phyloP scores from a whole-genome alignment of 768 basidiomycete genomes.

The Mrakia blollopis region DNA sequence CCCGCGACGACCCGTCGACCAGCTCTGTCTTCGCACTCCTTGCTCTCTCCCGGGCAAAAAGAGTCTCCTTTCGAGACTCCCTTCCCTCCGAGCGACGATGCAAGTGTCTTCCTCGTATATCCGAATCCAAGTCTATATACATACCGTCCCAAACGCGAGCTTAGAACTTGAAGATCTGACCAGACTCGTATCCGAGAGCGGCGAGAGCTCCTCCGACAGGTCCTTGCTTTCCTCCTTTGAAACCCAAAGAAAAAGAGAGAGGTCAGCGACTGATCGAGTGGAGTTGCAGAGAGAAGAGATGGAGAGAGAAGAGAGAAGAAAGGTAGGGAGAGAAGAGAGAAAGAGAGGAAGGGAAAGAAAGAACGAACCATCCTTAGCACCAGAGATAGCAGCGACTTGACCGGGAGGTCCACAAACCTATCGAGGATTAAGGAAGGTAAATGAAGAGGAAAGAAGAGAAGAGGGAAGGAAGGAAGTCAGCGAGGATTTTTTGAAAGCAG shows the following conservation, averaged over 20 bases:
- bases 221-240: slow-evolving; percentile 57
- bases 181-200: slow-evolving; percentile 75
- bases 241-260: not conserved
- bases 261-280: no score
- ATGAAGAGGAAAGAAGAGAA: slow-evolving; percentile 48
- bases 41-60: no score
- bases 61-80: not conserved
- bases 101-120: no score
- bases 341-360: not conserved
- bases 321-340: not conserved
- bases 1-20: no score
- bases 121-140: no score
- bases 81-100: not conserved
- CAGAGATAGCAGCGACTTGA: slow-evolving; percentile 68
- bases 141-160: no score
- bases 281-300: no score
- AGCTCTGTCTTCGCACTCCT: no score
- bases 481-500: no score
- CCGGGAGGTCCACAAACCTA: slow-evolving; percentile 14
- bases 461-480: not conserved
- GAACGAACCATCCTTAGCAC: slow-evolving; percentile 67
- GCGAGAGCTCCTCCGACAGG: slow-evolving; percentile 71
- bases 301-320: not conserved
- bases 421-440: not conserved
- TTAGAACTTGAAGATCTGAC: slow-evolving; percentile 64